phyloP scores from a whole-genome alignment of 176 grass and related monocot species.

The Secale cereale region DNA sequence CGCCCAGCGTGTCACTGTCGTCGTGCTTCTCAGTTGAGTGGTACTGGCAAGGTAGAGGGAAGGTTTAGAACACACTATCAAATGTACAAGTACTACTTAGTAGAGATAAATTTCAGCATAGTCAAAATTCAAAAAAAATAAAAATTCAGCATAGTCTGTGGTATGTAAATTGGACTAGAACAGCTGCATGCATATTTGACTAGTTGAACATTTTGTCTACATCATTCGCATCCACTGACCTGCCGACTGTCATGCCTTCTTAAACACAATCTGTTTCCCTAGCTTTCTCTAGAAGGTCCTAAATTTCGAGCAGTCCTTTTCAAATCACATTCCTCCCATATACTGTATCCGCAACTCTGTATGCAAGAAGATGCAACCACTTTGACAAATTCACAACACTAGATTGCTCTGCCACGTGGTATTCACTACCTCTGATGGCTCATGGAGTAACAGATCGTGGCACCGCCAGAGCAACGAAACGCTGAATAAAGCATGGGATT shows the following conservation, averaged over 20 bases:
- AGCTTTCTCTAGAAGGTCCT: too few relatives aligned
- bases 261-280: background rate
- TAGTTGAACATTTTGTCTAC: background rate
- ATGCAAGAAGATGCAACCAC: background rate
- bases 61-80: background rate
- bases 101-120: background rate
- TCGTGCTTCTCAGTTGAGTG: slow-evolving; percentile 49
- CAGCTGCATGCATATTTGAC: background rate
- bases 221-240: background rate
- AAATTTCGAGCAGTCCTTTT: background rate
- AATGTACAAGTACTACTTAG: background rate
- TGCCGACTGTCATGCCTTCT: background rate
- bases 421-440: background rate
- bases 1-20: slow-evolving; percentile 37
- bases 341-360: background rate
- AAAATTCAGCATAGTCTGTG: too few relatives aligned
- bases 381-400: background rate
- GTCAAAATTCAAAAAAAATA: too few relatives aligned
- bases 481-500: background rate
- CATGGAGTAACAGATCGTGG: background rate
- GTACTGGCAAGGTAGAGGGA: background rate
- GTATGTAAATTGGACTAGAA: too few relatives aligned
- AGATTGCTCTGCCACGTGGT: background rate
- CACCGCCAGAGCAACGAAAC: background rate
- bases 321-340: background rate